Base-by-base conservation (phyloP, 164 flowering plant species). In the Macadamia tetraphylla region DNA sequence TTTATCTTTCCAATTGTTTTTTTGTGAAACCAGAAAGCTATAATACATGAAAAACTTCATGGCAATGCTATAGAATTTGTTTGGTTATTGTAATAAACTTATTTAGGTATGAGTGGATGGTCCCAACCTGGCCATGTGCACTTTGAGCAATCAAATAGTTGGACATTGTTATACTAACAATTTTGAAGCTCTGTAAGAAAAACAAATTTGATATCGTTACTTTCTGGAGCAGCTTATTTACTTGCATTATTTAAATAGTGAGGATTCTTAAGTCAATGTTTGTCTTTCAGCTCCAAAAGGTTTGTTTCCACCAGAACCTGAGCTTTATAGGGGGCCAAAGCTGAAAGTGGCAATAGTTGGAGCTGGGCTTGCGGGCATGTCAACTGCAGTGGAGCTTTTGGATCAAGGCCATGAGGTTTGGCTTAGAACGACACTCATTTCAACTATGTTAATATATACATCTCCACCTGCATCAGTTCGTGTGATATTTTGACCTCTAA, bases 341-440 rank as follows among this genome's bases (percentile, higher is more conserved):
- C 83, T 94, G 55, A 92, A 94, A 80, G 96, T 94, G 57, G 98
- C 98, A 23, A 91, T 94, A n/a, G 86, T 94, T 67, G 98, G 98
- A 72, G 95, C 98, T 72, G 98, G 98, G 58, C 95, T 94, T 60
- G 97, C 98, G 6, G 98, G 97, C 71, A 94, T 94, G 98, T 94
- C 98, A 44, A 92, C 98, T 65, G 98, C 98, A 6, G 97, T 94
- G 53, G 98, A 94, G 84, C 94, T 94, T 78, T 76, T 94, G 84
- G 98, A 94, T 83, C 98, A 94, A 81, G 98, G 97, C 67, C 98
- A 94, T 64, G 97, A 92, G 98, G 98, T 94, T 76, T 56, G 65
- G 32, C 65, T 71, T 53, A 10, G 44, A 9, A 29, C 56, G 4
- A 15, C 6, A 32, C 3, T 56, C 18, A 7, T 56, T 29, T 43